Base-by-base conservation (phyloP, 2,329 filamentous ascomycete species). In the Orbilia blumenaviensis region DNA sequence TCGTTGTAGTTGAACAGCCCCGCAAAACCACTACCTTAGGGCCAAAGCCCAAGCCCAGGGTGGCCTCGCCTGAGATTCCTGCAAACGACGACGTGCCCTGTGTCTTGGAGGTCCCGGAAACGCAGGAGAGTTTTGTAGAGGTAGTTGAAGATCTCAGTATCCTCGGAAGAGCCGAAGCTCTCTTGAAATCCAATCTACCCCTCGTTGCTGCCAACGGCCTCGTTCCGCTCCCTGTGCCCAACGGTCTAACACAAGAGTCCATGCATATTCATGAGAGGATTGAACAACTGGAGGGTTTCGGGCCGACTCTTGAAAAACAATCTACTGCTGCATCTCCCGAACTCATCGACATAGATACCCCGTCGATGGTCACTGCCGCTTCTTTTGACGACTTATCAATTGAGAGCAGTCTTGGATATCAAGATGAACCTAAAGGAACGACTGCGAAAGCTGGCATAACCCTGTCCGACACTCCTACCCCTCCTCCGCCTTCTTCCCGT, bases 201-300 rank as follows among this genome's bases (percentile, higher is more conserved):
- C 25, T 68, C 12, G 27, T 75, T 16, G 69, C 69, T 25, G 54
- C 69, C 12, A 67, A 56, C 16, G 62, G 69, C 23, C 60, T 67
- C 7, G 12, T 46, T 16, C 6, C 36, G 8, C 10, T 18, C 29
- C 10, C 23, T 18, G 8, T 25, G 9, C 16, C 23, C 10, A 23
- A 52, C 14, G 27, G 16, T 14, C 32, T 38, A 12, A 2, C 29
- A 14, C 27, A 9, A 14, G 27, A 38, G 25, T 25, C 38, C 7
- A 2, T 8, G 16, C 5, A 8, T 7, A 23, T 56, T 16, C n/a
- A n/a, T 9, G 52, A 56, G 1, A 8, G 3, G 29, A 56, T 56
- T 18, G 52, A 56, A 5, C 29, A 56, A 3, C n/a, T 56, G 32
- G 29, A 16, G 3, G n/a, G 25, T 23, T 38, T 16, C 3, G 18